Evolutionary conservation across 2,329 filamentous ascomycete species (phyloP), one percentile per base, ranked within the genome.

Genomic region (Tolypocladium paradoxum): DNA sequence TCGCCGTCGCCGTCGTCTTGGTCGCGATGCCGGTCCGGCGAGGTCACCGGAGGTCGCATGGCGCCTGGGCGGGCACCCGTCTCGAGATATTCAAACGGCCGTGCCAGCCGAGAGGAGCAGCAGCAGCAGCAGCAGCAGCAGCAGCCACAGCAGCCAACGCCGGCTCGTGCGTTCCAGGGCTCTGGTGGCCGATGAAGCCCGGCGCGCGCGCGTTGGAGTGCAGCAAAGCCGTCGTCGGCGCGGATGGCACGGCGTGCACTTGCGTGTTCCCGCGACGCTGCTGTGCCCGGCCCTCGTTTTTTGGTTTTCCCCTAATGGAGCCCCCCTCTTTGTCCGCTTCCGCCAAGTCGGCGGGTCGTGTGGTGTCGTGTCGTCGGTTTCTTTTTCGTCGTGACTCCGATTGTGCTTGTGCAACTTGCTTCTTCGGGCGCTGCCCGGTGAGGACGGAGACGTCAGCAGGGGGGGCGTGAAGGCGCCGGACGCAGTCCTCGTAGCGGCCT

Each of bases 1-100:
- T 22, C 34, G 34, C 22, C 29, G 45, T 45, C 45, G 40, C 49
- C 29, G 29, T 46, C 31, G 40, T 43, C 40, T 14, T 50, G 40
- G 49, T 55, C 45, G 38, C 47, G 47, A 48, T 49, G 53, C 47
- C 49, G 50, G 40, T 53, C 53, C 40, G 50, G 50, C 52, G 54
- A 50, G 35, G 52, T 48, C 8, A 50, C 40, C 35, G 33, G 52
- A 36, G 54, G 47, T 55, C 53, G 57, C 59, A 60, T 60, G 57
- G 54, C 56, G 55, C 22, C 27, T n/a, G 33, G 38, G 22, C 34
- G 38, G 40, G 34, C 38, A 33, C 27, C 43, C 27, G 43, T 11
- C 43, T 31, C 43, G 12, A n/a, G 27, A 11, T 47, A 31, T 31
- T 14, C 12, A 3, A 12, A 8, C 18, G n/a, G 18, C 36, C 36